Evolutionary conservation across 139 green algal species (phyloP), one percentile per base, ranked within the genome.

Genomic region (Edaphochlamys debaryana): DNA sequence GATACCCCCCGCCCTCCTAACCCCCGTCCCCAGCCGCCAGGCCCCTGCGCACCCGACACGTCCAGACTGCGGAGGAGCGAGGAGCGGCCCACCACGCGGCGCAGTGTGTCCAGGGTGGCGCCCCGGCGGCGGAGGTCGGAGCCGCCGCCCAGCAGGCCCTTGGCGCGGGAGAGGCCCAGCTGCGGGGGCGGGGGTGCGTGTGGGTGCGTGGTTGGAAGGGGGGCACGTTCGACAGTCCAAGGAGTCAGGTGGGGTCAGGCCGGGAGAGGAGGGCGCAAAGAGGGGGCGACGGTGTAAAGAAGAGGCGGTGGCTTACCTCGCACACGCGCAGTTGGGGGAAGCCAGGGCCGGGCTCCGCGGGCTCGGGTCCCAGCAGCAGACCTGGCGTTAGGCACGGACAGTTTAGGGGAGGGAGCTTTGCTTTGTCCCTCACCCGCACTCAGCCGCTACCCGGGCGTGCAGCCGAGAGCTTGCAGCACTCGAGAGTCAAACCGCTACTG

Each of bases 281-380:
- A 54, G 45, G 11, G 45, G 11, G 45, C 9, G 45, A 13, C 45
- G 45, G 45, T 54, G 45, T 54, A 13, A 13, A 13, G 11, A 9
- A 13, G 11, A 22, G 45, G 45, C 45, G 45, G 11, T 13, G 9
- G 5, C 60, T 20, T 36, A 82, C 76, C 76, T 82, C 76, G 42
- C 76, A 82, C 22, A 82, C 13, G 17, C 76, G 41, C 19, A 82
- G 63, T 42, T 36, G 32, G 32, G 76, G 76, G 23, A 82, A 82
- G 22, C 76, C 76, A 0, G 76, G 63, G 4, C 76, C 76, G 1
- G 63, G 60, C 0, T 8, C 4, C 5, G 40, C 22, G 6, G 76
- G 76, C 41, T 66, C 42, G 32, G 76, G 76, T 1, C 4, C 42
- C n/a, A 82, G 76, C 32, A 19, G 4, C 62, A 73, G 42, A 22